Percentiles rank a stretch among this genome's conserved stretches.
These are phyloP conservation scores for Sporisorium exsertum DNA, from an alignment of 1,284 basidiomycete genomes.

Conservation along the genomic window DNA sequence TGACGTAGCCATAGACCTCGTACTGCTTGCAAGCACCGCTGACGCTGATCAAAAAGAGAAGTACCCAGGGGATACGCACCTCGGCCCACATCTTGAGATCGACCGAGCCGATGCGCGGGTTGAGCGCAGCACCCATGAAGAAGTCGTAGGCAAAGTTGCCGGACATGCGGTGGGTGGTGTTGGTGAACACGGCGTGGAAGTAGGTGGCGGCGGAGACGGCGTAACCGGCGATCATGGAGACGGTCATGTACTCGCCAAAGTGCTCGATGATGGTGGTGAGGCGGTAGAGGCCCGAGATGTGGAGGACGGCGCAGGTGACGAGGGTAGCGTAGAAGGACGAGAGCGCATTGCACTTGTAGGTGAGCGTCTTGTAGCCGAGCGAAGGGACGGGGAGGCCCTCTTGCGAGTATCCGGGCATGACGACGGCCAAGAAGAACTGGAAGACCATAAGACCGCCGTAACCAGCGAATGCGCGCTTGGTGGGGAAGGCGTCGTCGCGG, in stretches of 20 bases:
- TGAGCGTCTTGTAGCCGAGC: constrained; percentile 82
- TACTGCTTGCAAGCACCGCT: constrained; percentile 97
- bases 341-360: constrained; percentile 92
- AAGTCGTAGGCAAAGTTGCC: constrained; percentile 82
- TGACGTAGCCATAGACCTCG: constrained; percentile 84
- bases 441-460: constrained; percentile 90
- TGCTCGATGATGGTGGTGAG: constrained; percentile 96
- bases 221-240: constrained; percentile 92
- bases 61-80: constrained; percentile 96
- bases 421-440: constrained; percentile 88
- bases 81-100: constrained; percentile 99
- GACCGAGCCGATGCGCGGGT: constrained; percentile 91
- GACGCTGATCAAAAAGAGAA: constrained; percentile 91
- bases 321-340: constrained; percentile 88
- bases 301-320: constrained; percentile 80
- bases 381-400: constrained; percentile 74
- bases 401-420: constrained; percentile 92
- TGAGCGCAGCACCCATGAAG: constrained; percentile 91
- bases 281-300: constrained; percentile 85
- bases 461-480: constrained; percentile 76
- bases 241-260: constrained; percentile 95
- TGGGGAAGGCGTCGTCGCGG: constrained; percentile 89
- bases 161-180: constrained; percentile 78
- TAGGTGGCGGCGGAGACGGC: constrained; percentile 70
- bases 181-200: constrained; percentile 64